Percentiles rank a stretch among this genome's conserved stretches.
These are phyloP conservation scores for Penicillium freii DNA, from an alignment of 2,329 filamentous ascomycete species.

Conservation along the genomic window DNA sequence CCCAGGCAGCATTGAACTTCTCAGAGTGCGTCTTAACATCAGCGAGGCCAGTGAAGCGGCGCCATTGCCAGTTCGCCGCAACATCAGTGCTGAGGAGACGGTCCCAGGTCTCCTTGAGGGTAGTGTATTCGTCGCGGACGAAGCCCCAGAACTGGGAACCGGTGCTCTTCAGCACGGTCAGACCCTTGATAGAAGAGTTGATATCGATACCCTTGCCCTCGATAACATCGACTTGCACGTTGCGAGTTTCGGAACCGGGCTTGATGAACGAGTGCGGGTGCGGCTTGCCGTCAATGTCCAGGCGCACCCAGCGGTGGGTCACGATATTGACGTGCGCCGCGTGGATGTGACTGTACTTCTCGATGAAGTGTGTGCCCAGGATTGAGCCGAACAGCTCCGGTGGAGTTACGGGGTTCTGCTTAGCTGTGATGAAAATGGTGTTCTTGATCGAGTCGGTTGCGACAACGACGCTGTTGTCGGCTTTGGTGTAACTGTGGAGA, in stretches of 20 bases:
- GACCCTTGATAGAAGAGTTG: constrained; percentile 72
- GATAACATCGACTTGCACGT: constrained; percentile 69
- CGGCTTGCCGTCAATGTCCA: constrained; percentile 80
- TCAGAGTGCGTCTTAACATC: constrained; percentile 64
- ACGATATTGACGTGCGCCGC: constrained; percentile 76
- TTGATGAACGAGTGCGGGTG: constrained; percentile 95
- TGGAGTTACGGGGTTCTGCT: constrained; percentile 86
- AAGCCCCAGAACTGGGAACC: constrained; percentile 96
- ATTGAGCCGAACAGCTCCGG: constrained; percentile 88
- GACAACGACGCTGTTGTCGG: constrained; percentile 92
- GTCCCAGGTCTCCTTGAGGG: constrained; percentile 86
- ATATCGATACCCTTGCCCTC: constrained; percentile 70
- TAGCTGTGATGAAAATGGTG: constrained; percentile 91
- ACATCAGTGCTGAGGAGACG: constrained; percentile 94
- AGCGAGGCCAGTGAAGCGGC: constrained; percentile 62
- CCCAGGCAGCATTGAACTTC: constrained; percentile 77
- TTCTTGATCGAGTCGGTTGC: constrained; percentile 99
- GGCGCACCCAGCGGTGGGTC: constrained; percentile 87
- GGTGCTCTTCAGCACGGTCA: constrained; percentile 93
- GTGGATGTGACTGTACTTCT: constrained; percentile 84
- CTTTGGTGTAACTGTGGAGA: constrained; percentile 72
- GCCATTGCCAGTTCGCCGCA: constrained; percentile 84
- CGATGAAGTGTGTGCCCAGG: constrained; percentile 83
- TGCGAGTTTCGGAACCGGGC: constrained; percentile 83
- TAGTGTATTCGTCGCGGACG: constrained; percentile 89